Evolutionary conservation across 805 yeast genomes (phyloP), one percentile per base, ranked within the genome.

Genomic region (Peterozyma xylosa): DNA sequence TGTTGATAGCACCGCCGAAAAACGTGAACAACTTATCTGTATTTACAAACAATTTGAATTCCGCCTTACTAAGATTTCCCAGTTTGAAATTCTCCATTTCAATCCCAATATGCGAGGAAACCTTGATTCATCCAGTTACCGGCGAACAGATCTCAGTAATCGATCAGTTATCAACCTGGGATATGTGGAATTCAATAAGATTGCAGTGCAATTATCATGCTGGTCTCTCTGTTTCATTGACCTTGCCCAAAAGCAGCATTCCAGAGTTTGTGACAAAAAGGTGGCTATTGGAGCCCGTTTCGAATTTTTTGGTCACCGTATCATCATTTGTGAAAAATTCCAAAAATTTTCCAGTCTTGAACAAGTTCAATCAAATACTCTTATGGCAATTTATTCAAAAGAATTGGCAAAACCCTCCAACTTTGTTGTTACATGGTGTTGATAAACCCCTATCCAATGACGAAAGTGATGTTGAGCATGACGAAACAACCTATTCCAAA

Each of bases 281-380:
- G 44, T 83, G 90, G 90, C 58, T 76, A 44, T 66, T 82, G 21
- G 90, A 83, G 57, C 88, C 88, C 0, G 73, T 83, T 1, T 67
- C 75, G 5, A 73, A 77, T 55, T 62, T 81, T 15, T 56, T 82
- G 37, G 53, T 82, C 3, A 74, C 86, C 0, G 70, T 77, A 2
- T 66, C 78, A 2, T 64, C 76, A 3, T 82, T 82, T 51, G 66
- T 80, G 5, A 67, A 73, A 16, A 83, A 83, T 52, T 71, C 76
- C 17, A 77, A 76, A 50, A 72, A 73, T 29, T 81, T 71, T 52
- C 89, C 89, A 0, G 90, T 82, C 2, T 64, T 82, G 30, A 71
- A 78, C 45, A 80, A 77, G 49, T 67, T 73, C 43, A 73, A 73
- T 45, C 89, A 83, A 56, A 49, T 58, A 13, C 55, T 76, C 11